These are phyloP conservation scores for Phytophthora hybrid DNA, from an alignment of 352 stramenopile species.

Conservation along the genomic window DNA sequence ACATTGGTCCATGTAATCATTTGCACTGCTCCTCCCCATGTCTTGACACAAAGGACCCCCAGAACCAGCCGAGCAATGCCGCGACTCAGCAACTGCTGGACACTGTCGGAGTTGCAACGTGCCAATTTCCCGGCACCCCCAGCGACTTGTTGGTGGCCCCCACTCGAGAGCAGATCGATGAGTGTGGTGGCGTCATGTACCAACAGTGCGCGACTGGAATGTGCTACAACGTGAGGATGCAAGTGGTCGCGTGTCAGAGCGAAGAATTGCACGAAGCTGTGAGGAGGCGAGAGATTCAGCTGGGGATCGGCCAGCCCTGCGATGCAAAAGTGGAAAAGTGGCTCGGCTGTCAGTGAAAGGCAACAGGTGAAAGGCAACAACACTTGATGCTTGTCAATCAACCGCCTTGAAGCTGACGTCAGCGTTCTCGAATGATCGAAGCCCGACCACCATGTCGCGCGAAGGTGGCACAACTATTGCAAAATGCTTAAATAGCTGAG, in stretches of 20 bases:
- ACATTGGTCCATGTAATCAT: slow-evolving; percentile 19
- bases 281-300: slow-evolving; percentile 29
- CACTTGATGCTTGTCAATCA: background rate
- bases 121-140: background rate
- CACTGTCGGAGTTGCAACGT: slow-evolving; percentile 8
- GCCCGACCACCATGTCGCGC: background rate
- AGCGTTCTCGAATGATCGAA: slow-evolving; percentile 11
- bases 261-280: slow-evolving; percentile 19
- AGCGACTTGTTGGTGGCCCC: background rate
- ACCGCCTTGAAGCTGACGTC: slow-evolving; percentile 21
- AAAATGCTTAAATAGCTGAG: background rate
- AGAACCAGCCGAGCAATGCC: slow-evolving; percentile 10
- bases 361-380: too few species aligned
- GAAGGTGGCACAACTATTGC: background rate
- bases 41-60: background rate
- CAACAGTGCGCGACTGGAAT: slow-evolving; percentile 25
- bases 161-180: slow-evolving; percentile 12
- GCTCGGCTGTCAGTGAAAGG: slow-evolving; percentile 41
- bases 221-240: slow-evolving; percentile 32
- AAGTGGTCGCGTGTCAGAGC: slow-evolving; percentile 34
- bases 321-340: slow-evolving; percentile 33
- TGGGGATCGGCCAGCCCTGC: slow-evolving; percentile 28
- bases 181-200: slow-evolving; percentile 33
- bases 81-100: slow-evolving; percentile 15
- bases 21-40: slow-evolving; percentile 4